Percentiles rank a stretch among this genome's conserved stretches.
These are phyloP conservation scores for Phytophthora boehmeriae DNA, from an alignment of 352 stramenopile species.

Conservation along the genomic window DNA sequence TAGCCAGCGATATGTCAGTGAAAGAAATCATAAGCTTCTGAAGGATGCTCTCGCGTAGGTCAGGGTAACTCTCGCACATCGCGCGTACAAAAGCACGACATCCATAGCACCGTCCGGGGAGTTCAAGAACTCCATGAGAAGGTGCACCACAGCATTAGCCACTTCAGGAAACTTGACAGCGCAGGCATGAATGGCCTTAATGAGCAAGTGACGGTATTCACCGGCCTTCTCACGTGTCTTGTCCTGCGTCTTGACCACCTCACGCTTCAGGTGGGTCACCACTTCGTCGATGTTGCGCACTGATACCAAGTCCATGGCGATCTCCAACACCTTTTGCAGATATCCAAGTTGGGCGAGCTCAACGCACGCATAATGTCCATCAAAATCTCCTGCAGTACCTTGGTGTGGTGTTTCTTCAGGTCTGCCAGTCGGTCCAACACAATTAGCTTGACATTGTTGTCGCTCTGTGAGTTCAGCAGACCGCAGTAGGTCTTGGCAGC, in stretches of 20 bases:
- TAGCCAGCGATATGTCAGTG: constrained; percentile 92
- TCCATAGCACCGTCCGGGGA: constrained; percentile 96
- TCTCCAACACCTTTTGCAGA: constrained; percentile 99
- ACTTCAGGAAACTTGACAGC: constrained; percentile 98
- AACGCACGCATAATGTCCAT: constrained; percentile 99
- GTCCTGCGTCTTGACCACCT: constrained; percentile 92
- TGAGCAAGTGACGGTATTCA: constrained; percentile 98
- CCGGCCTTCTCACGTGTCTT: constrained; percentile 94
- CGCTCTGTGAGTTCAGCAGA: constrained; percentile 98
- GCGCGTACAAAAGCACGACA: constrained; percentile 98
- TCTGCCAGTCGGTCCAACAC: constrained; percentile 97
- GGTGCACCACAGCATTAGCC: constrained; percentile 96
- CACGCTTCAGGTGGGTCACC: constrained; percentile 89
- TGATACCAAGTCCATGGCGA: constrained; percentile 98
- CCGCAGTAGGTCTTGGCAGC: constrained; percentile 97
- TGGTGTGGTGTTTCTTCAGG: constrained; percentile 97
- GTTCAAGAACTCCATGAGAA: constrained; percentile 99
- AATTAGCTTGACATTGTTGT: constrained; percentile 99
- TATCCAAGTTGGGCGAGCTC: constrained; percentile 96
- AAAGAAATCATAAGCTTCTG: constrained; percentile 95
- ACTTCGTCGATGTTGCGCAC: constrained; percentile 99
- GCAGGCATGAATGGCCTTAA: constrained; percentile 98
- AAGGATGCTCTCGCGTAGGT: constrained; percentile 92
- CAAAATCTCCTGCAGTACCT: constrained; percentile 98
- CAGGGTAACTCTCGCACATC: constrained; percentile 97